These are phyloP conservation scores for Botrytis tulipae DNA, from an alignment of 2,329 filamentous ascomycete genomes.

Conservation along the genomic window DNA sequence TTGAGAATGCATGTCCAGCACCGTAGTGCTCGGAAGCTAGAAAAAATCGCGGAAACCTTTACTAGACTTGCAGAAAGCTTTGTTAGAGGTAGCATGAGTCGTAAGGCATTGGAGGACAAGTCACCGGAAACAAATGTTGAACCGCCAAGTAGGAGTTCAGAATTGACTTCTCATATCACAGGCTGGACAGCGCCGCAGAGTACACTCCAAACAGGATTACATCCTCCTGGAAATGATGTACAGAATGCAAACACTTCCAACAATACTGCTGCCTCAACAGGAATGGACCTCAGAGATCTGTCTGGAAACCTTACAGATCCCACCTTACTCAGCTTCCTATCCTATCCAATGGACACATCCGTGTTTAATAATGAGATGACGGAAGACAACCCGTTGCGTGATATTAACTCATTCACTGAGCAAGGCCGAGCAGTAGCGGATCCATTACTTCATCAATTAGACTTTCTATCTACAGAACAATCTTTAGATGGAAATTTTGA, in stretches of 20 bases:
- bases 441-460: constrained; percentile 6
- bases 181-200: not conserved
- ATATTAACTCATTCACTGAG: not conserved
- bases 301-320: not conserved
- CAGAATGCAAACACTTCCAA: not conserved
- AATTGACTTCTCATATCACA: not conserved
- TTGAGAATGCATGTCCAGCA: constrained; percentile 24
- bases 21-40: constrained; percentile 19
- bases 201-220: not conserved
- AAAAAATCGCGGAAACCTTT: constrained; percentile 23
- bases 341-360: constrained; percentile 17
- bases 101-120: not conserved
- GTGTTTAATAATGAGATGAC: constrained; percentile 1
- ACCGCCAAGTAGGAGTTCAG: not conserved
- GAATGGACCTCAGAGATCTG: not conserved
- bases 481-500: constrained; percentile 21
- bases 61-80: constrained; percentile 20
- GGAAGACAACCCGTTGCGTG: not conserved
- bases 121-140: not conserved
- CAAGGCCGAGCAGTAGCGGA: not conserved
- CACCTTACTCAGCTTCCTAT: constrained; percentile 2
- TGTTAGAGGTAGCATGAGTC: constrained; percentile 19
- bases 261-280: not conserved
- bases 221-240: not conserved
- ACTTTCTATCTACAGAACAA: constrained; percentile 13